Conservation (phyloP, 2,329 filamentous ascomycete genomes). For the Metarhizium sp. region DNA sequence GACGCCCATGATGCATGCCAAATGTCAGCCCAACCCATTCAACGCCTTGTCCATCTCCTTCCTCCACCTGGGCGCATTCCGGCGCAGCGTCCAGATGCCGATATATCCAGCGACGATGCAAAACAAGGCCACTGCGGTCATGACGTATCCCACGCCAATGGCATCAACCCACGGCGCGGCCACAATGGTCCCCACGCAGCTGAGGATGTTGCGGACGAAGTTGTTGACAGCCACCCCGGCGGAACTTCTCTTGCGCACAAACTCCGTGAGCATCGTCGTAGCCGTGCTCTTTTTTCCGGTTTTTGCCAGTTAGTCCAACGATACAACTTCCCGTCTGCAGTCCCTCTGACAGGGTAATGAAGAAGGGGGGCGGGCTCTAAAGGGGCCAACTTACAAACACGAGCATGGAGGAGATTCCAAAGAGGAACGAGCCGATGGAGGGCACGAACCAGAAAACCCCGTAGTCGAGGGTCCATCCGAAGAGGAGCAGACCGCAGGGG, state of each 20-base stretch:
- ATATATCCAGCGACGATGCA: slow-evolving; percentile 46
- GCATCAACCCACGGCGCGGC: slow-evolving; percentile 60
- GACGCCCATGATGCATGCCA: background rate
- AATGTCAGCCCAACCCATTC: slow-evolving; percentile 1
- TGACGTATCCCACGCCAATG: slow-evolving; percentile 69
- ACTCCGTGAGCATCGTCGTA: slow-evolving; percentile 80
- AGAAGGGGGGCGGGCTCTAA: too few relatives aligned
- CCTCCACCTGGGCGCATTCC: slow-evolving; percentile 55
- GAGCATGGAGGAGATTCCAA: slow-evolving; percentile 70
- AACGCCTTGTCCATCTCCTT: slow-evolving; percentile 46
- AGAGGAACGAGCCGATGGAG: slow-evolving; percentile 60
- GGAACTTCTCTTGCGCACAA: slow-evolving; percentile 63
- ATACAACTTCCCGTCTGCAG: too few relatives aligned
- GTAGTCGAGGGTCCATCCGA: slow-evolving; percentile 63
- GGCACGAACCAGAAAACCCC: slow-evolving; percentile 57
- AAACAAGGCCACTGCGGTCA: slow-evolving; percentile 48
- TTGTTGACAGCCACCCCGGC: slow-evolving; percentile 74
- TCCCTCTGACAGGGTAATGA: too few relatives aligned
- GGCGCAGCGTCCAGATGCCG: slow-evolving; percentile 52
- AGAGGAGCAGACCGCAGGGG: slow-evolving; percentile 62
- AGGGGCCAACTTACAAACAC: slow-evolving; percentile 47
- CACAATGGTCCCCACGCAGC: slow-evolving; percentile 60
- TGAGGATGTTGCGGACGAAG: slow-evolving; percentile 70
- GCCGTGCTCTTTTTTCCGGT: slow-evolving; percentile 34
- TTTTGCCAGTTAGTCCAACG: too few relatives aligned